Evolutionary conservation across 2,329 filamentous ascomycete genomes (phyloP).

Genomic region (Ceratocystis papillata): DNA sequence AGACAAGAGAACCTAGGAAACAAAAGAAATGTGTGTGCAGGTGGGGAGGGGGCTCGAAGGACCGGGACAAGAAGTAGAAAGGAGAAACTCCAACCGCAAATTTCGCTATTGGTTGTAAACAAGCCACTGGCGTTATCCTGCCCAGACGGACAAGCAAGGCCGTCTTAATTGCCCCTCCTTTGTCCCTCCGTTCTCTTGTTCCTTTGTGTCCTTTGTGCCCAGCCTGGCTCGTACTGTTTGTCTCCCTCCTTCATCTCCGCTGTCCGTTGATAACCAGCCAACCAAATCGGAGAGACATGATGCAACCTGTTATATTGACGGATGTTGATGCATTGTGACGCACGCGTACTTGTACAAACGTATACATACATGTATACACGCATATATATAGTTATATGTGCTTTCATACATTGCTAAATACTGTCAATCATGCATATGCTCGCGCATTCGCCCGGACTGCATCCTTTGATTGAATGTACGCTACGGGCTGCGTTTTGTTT

Average conservation of each 20-base stretch:
- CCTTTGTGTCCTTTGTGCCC: background rate
- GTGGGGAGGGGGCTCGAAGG: too few relatives aligned
- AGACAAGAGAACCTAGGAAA: background rate
- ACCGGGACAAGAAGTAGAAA: background rate
- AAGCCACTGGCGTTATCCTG: background rate
- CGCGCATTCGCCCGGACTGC: too few relatives aligned
- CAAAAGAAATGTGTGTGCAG: background rate
- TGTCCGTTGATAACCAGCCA: background rate
- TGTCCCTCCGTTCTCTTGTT: background rate
- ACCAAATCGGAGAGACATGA: background rate
- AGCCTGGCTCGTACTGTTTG: too few relatives aligned
- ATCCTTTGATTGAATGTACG: background rate
- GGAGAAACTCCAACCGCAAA: too few relatives aligned
- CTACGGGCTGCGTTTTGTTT: background rate
- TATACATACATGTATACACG: too few relatives aligned
- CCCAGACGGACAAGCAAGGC: background rate
- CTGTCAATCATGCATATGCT: too few relatives aligned
- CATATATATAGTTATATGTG: too few relatives aligned
- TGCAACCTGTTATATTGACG: background rate
- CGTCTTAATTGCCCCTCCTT: background rate
- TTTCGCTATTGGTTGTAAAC: too few relatives aligned
- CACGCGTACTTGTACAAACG: too few relatives aligned
- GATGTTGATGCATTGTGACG: background rate
- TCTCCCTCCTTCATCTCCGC: background rate
- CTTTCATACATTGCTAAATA: too few relatives aligned